Base-by-base conservation (phyloP, 2,329 filamentous ascomycete genomes). In the Sarocladium strictum region DNA sequence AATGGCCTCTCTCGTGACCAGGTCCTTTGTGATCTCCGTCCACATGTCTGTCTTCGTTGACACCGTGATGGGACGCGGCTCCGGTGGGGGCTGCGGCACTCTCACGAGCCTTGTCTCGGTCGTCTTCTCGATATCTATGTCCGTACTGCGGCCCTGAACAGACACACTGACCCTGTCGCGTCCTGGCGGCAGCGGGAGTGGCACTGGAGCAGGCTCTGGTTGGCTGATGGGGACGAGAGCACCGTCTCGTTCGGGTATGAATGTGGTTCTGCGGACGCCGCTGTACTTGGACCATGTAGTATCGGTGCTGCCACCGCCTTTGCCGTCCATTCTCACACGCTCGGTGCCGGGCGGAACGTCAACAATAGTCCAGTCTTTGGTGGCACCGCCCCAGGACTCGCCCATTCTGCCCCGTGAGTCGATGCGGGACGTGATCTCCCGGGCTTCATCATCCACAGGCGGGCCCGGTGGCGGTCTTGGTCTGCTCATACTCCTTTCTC, bases 1-100 rank as follows among this genome's bases (percentile, higher is more conserved):
- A 59, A 97, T 89, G 17, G 94, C 94, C 67, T 97, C 91, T 53
- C 87, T 84, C 56, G 86, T 78, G 15, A 97, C 90, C 33, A 97
- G 73, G 61, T 96, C 92, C 72, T 96, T 96, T 45, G 93, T 96
- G 62, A 99, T 90, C 71, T 97, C 94, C 0, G 94, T 99, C 93
- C 93, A 97, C 75, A 96, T 89, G 57, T 87, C 83, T 55, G 81
- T 79, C 29, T 40, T 38, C 50, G 50, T 53, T 14, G 47, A 3
- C 10, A 51, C 47, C 14, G 50, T 53, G 2, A 29, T 19, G 3
- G 79, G 72, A 53, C 76, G 77, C 21, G 75, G 68, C 14, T 68
- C 67, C 15, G 70, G 64, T 54, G 63, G 71, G 55, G 60, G 67
- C 51, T 58, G 69, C 58, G 56, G 68, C 32, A 59, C 58, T 26